phyloP scores from a whole-genome alignment of 164 flowering plant genomes.

The Santalum album region DNA sequence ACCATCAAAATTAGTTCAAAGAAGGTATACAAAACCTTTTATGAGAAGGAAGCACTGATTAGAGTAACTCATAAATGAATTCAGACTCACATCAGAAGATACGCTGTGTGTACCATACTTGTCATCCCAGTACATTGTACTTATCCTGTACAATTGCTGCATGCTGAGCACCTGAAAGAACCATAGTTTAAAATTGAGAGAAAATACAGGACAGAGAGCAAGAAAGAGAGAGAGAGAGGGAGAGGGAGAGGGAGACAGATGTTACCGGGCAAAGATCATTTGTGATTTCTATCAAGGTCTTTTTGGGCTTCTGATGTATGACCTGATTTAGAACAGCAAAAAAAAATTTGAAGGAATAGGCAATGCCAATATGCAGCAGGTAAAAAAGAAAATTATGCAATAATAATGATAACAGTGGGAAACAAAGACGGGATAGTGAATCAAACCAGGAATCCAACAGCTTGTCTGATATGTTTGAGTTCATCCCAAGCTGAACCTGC shows the following conservation, averaged over 20 bases:
- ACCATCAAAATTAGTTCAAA: no score
- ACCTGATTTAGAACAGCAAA: slow-evolving; percentile 38
- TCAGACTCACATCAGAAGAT: slow-evolving; percentile 69
- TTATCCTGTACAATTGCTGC: slow-evolving; percentile 87
- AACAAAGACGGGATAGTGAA: background rate
- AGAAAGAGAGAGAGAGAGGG: no score
- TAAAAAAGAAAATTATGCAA: background rate
- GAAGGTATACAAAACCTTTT: no score
- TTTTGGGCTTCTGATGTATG: slow-evolving; percentile 94
- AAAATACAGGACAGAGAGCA: no score
- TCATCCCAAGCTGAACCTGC: slow-evolving; percentile 97
- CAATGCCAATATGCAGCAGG: background rate
- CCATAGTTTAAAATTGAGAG: background rate
- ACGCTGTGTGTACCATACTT: slow-evolving; percentile 97
- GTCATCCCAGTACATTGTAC: slow-evolving; percentile 99
- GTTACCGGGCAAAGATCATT: slow-evolving; percentile 88
- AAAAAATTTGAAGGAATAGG: background rate
- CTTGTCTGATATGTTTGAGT: slow-evolving; percentile 91
- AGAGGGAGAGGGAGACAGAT: background rate
- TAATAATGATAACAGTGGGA: no score
- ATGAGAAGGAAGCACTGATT: no score
- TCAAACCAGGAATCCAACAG: slow-evolving; percentile 94
- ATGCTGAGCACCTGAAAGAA: slow-evolving; percentile 80
- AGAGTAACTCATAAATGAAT: background rate
- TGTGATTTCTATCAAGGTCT: slow-evolving; percentile 80